Evolutionary conservation across 2,329 filamentous ascomycete genomes (phyloP).

Genomic region (Trichoderma breve): DNA sequence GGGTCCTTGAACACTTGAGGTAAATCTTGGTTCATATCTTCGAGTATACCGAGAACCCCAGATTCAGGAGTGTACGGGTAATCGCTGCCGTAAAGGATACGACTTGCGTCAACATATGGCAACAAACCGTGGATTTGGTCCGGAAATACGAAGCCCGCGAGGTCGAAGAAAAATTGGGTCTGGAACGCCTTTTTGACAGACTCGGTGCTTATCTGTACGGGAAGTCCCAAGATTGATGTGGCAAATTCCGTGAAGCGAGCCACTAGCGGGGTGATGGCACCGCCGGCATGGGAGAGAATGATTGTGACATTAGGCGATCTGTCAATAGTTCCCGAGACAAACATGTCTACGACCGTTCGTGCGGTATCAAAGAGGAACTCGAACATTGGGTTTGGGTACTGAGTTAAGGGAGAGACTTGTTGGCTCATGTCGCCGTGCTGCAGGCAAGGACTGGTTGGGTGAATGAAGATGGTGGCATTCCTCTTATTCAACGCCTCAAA

Average conservation of each 20-base stretch:
- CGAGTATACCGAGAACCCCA: neutral
- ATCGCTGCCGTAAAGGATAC: constrained; percentile 52
- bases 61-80: constrained; percentile 46
- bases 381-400: constrained; percentile 38
- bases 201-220: neutral
- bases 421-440: constrained; percentile 27
- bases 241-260: constrained; percentile 35
- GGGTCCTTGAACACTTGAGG: neutral
- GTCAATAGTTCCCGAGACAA: constrained; percentile 46
- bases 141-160: constrained; percentile 50
- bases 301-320: constrained; percentile 46
- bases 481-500: constrained; percentile 41
- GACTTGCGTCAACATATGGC: constrained; percentile 39
- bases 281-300: constrained; percentile 49
- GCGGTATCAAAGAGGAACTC: constrained; percentile 55
- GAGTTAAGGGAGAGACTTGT: constrained; percentile 23
- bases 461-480: constrained; percentile 43
- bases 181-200: constrained; percentile 17
- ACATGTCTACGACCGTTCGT: constrained; percentile 46
- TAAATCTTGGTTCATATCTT: neutral
- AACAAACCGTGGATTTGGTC: constrained; percentile 49
- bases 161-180: constrained; percentile 51
- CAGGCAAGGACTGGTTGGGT: constrained; percentile 36
- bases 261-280: constrained; percentile 43
- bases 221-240: constrained; percentile 10